phyloP scores from a whole-genome alignment of 257 asterid species.

The Petrea volubilis region DNA sequence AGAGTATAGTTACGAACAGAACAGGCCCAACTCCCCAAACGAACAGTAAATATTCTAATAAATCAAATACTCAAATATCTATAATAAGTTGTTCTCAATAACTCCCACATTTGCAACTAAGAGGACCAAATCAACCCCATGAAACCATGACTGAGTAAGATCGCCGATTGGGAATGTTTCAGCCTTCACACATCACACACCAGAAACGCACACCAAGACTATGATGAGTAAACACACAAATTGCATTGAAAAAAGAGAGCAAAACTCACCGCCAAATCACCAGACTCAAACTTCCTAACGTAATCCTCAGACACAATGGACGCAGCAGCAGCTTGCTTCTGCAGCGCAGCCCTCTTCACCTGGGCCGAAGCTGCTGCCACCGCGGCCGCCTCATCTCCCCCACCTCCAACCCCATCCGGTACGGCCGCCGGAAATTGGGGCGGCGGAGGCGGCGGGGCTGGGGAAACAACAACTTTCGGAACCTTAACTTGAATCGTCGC shows the following conservation, averaged over 20 bases:
- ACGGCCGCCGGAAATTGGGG: constrained; percentile 31
- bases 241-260: neutral
- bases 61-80: neutral
- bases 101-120: neutral
- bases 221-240: neutral
- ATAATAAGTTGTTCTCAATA: neutral
- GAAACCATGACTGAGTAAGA: neutral
- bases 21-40: neutral
- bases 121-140: neutral
- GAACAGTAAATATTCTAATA: neutral
- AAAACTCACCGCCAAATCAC: constrained; percentile 68
- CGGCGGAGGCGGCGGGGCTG: constrained; percentile 44
- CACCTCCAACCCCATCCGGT: constrained; percentile 28
- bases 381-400: constrained; percentile 55
- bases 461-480: constrained; percentile 67
- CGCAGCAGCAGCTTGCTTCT: constrained; percentile 88
- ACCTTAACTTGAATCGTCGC: constrained; percentile 85
- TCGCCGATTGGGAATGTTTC: constrained; percentile 1
- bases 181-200: constrained; percentile 1
- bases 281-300: constrained; percentile 83
- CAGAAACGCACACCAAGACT: constrained; percentile 3
- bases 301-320: constrained; percentile 84
- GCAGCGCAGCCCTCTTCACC: constrained; percentile 82
- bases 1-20: neutral
- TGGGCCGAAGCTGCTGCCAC: constrained; percentile 61